phyloP scores from a whole-genome alignment of 2,329 filamentous ascomycete species.

The Talaromyces sp. region DNA sequence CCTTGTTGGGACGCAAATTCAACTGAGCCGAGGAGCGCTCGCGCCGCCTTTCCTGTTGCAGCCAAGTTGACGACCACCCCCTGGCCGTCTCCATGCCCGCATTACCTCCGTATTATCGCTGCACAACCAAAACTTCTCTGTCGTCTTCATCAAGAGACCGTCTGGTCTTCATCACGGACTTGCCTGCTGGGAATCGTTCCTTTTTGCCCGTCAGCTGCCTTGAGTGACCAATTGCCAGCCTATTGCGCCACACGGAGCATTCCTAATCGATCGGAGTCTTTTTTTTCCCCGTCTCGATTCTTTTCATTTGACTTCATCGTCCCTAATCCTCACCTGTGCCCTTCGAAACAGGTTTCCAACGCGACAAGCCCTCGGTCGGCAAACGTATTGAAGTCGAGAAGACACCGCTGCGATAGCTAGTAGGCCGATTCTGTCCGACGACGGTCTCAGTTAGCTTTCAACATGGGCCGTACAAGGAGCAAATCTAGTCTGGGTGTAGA shows the following conservation, averaged over 20 bases:
- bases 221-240: not conserved
- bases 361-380: not conserved
- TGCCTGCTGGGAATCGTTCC: not conserved
- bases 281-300: not conserved
- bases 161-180: not conserved
- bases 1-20: not conserved
- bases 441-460: not conserved
- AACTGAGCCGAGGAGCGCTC: not conserved
- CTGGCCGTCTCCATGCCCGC: not conserved
- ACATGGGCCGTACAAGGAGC: conserved; percentile 37
- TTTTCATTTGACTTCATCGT: not conserved
- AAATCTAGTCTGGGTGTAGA: conserved; percentile 42
- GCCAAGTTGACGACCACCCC: not conserved
- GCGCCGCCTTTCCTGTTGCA: not conserved
- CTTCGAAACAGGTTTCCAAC: not conserved
- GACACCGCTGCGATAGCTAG: not conserved
- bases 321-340: not conserved
- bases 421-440: not conserved
- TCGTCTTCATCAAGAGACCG: not conserved
- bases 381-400: not conserved
- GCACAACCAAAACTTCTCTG: not conserved
- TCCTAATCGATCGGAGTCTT: not conserved
- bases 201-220: not conserved
- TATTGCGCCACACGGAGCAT: not conserved
- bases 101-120: not conserved